Conservation (phyloP, 345 rosid species). For the Capsella bursapastoris region DNA sequence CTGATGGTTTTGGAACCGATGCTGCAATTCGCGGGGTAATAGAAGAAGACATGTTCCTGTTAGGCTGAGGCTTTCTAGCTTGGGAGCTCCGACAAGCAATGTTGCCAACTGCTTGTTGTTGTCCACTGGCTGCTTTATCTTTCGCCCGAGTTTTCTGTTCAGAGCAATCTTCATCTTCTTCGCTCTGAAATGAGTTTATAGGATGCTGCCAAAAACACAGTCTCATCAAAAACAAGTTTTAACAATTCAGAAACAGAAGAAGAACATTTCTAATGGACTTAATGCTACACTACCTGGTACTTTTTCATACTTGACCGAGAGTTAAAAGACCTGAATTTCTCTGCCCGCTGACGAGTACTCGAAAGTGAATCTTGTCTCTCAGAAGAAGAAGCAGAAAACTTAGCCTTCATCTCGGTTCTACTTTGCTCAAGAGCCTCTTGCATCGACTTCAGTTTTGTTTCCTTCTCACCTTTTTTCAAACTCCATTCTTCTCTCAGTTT, state of each 20-base stretch:
- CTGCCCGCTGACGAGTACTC: constrained; percentile 53
- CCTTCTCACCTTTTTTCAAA: constrained; percentile 52
- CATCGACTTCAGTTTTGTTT: constrained; percentile 78
- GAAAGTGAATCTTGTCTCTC: constrained; percentile 52
- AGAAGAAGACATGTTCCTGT: constrained; percentile 57
- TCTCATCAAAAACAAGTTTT: constrained; percentile 38
- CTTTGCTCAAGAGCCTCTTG: constrained; percentile 74
- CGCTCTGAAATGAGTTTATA: constrained; percentile 62
- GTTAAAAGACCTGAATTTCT: constrained; percentile 65
- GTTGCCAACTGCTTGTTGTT: constrained; percentile 47
- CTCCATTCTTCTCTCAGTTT: constrained; percentile 85
- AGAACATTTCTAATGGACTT: neutral
- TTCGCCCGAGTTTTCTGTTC: constrained; percentile 42
- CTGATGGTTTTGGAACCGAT: constrained; percentile 56
- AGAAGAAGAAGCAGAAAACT: constrained; percentile 51
- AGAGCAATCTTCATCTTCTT: constrained; percentile 66
- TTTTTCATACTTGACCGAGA: constrained; percentile 54
- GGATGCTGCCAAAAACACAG: constrained; percentile 61
- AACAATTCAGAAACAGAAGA: neutral
- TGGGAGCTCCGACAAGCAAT: constrained; percentile 60
- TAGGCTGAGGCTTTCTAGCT: constrained; percentile 53
- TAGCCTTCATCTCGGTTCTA: constrained; percentile 79
- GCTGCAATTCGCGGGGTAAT: constrained; percentile 55
- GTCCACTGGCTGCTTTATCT: constrained; percentile 55
- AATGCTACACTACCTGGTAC: constrained; percentile 65